phyloP scores from a whole-genome alignment of 2,329 filamentous ascomycete species.

The Trichocomaceae sp. region DNA sequence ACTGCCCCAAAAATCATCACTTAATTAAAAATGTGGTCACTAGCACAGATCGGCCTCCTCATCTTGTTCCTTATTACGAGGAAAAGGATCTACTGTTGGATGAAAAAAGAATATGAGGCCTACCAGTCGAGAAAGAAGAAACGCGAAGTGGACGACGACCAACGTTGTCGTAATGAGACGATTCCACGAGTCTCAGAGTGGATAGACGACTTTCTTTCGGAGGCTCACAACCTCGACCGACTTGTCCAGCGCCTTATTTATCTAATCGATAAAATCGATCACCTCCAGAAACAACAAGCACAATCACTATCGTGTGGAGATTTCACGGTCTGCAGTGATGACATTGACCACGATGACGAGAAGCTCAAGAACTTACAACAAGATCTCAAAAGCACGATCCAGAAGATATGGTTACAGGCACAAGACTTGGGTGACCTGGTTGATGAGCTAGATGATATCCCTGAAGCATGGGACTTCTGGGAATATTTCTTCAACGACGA shows the following conservation, averaged over 20 bases:
- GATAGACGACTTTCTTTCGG: not conserved
- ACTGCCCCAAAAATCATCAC: not conserved
- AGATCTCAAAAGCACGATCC: not conserved
- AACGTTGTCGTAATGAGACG: not conserved
- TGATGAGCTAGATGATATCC: not conserved
- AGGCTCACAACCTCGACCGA: not conserved
- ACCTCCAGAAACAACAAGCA: not conserved
- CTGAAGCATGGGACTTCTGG: not conserved
- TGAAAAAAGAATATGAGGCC: not conserved
- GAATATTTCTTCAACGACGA: not conserved
- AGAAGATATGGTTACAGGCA: not conserved
- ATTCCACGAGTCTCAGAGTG: not conserved
- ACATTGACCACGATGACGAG: not conserved
- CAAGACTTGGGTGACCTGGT: not conserved
- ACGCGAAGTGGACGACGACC: not conserved
- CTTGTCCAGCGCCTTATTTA: not conserved
- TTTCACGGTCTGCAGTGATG: not conserved
- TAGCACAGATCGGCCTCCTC: not conserved
- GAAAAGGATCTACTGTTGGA: not conserved
- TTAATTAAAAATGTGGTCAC: not conserved
- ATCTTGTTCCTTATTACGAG: not conserved
- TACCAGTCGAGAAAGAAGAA: too few relatives aligned
- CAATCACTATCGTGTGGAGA: not conserved
- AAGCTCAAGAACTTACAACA: not conserved
- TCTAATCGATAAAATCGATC: constrained; percentile 1